Evolutionary conservation across 2,329 filamentous ascomycete genomes (phyloP).

Genomic region (Cladosporium sp.): DNA sequence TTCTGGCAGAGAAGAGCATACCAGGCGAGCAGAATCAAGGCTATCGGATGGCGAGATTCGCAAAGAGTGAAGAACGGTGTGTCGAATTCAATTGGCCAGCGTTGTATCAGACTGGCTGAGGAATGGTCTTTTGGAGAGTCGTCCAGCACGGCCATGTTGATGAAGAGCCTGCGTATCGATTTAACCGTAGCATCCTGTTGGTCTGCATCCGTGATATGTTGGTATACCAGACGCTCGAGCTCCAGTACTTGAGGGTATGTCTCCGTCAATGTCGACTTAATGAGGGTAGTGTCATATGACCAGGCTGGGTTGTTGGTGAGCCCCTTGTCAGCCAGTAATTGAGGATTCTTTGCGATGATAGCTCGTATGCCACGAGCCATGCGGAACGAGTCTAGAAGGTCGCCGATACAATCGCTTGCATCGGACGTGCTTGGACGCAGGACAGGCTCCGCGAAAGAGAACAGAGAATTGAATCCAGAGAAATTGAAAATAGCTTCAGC

Average conservation of each 20-base stretch:
- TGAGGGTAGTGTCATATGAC: slow-evolving; percentile 3
- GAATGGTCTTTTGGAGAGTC: slow-evolving; percentile 8
- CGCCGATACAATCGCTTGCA: slow-evolving; percentile 2
- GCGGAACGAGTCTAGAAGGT: slow-evolving; percentile 5
- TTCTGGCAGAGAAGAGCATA: slow-evolving; percentile 11
- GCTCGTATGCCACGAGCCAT: slow-evolving; percentile 18
- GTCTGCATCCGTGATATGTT: slow-evolving; percentile 1
- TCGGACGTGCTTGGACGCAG: neutral
- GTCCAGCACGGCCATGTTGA: slow-evolving; percentile 6
- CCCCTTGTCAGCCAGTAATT: slow-evolving; percentile 4
- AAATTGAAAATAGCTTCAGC: slow-evolving; percentile 22
- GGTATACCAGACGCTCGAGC: neutral
- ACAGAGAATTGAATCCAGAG: slow-evolving; percentile 24
- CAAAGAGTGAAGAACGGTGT: slow-evolving; percentile 4
- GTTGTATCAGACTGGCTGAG: slow-evolving; percentile 14
- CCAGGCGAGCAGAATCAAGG: slow-evolving; percentile 1
- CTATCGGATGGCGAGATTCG: slow-evolving; percentile 3
- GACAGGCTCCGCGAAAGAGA: slow-evolving; percentile 18
- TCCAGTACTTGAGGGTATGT: neutral
- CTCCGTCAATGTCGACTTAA: neutral
- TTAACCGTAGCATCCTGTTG: neutral
- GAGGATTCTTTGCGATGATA: slow-evolving; percentile 13
- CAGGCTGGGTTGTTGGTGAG: slow-evolving; percentile 10
- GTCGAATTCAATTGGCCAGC: slow-evolving; percentile 9
- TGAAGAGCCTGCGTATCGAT: neutral